phyloP scores from a whole-genome alignment of 768 basidiomycete species.

The Coprinopsis strossmayeri region DNA sequence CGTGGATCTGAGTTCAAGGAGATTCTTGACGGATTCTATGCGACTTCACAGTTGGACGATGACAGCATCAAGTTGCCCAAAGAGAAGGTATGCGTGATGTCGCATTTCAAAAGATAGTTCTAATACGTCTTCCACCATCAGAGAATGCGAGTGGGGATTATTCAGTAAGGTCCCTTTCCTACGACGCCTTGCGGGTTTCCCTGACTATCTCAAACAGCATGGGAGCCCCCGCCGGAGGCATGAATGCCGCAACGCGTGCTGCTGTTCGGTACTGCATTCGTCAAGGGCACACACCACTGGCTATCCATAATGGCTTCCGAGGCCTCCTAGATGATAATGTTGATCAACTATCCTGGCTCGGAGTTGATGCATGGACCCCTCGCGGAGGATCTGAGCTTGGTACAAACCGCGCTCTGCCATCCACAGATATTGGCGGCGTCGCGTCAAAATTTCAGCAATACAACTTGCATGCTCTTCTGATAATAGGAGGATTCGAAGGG shows the following conservation, averaged over 20 bases:
- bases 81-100: constrained; percentile 31
- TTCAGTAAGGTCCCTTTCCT: constrained; percentile 59
- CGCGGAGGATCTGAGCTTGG: constrained; percentile 97
- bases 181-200: neutral
- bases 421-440: constrained; percentile 78
- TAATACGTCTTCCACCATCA: constrained; percentile 21
- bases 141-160: constrained; percentile 76
- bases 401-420: constrained; percentile 87
- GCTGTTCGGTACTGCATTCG: constrained; percentile 89
- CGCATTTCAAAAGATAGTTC: neutral
- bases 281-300: constrained; percentile 90
- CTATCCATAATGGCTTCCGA: constrained; percentile 92
- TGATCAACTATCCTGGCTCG: constrained; percentile 86
- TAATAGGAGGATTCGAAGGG: constrained; percentile 97
- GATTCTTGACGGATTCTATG: constrained; percentile 77
- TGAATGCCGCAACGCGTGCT: constrained; percentile 96
- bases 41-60: constrained; percentile 58
- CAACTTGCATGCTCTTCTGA: constrained; percentile 67
- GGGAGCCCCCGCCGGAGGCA: constrained; percentile 96
- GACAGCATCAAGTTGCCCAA: constrained; percentile 43
- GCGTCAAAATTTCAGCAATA: constrained; percentile 91
- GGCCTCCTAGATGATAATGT: constrained; percentile 90
- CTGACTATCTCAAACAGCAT: constrained; percentile 43
- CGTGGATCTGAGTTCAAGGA: constrained; percentile 92
- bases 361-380: constrained; percentile 93